Evolutionary conservation across 352 stramenopile species (phyloP).

Genomic region (Pythium inflatum): DNA sequence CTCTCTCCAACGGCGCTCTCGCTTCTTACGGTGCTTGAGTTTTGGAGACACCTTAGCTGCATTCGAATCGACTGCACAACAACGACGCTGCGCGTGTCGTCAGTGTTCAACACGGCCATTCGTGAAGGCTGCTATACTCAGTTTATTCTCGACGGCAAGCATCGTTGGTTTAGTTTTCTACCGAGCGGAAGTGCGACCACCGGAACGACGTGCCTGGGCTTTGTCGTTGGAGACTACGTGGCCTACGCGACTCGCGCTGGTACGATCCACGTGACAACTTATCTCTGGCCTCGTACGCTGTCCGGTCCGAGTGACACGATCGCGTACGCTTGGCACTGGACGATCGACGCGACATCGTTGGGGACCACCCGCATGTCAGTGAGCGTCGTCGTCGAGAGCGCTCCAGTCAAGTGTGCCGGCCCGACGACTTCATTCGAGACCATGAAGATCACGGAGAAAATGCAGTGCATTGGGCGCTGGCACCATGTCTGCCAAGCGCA

Average conservation of each 20-base stretch:
- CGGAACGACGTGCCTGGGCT: constrained; percentile 17
- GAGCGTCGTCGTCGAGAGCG: constrained; percentile 13
- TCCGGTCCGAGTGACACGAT: neutral
- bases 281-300: constrained; percentile 5
- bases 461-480: constrained; percentile 11
- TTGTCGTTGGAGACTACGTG: constrained; percentile 21
- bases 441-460: constrained; percentile 17
- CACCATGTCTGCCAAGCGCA: neutral
- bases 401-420: neutral
- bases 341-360: constrained; percentile 7
- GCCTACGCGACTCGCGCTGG: neutral
- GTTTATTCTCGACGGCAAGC: constrained; percentile 10
- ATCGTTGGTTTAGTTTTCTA: constrained; percentile 16
- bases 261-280: constrained; percentile 16
- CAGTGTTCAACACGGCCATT: constrained; percentile 5
- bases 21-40: constrained; percentile 10
- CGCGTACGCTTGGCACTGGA: constrained; percentile 22
- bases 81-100: neutral
- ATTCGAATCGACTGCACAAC: neutral
- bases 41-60: constrained; percentile 21
- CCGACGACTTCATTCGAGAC: constrained; percentile 9
- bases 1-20: too few species aligned
- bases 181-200: constrained; percentile 15
- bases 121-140: constrained; percentile 1
- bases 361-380: neutral